Evolutionary conservation across 2,329 filamentous ascomycete species (phyloP).

Genomic region (Stagonosporopsis chrysanthemi): DNA sequence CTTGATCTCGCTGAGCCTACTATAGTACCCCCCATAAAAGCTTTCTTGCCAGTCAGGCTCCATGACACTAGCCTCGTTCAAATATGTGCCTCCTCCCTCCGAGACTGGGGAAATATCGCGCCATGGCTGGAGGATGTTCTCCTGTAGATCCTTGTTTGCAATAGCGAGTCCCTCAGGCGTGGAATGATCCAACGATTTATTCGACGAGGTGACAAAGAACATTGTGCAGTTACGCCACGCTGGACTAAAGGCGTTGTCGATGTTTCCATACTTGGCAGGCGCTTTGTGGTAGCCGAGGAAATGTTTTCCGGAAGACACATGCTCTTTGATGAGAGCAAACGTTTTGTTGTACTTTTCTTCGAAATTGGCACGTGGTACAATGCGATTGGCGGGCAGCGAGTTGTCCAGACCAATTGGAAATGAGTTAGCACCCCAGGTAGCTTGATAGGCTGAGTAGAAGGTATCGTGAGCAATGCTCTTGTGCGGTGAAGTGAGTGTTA

Average conservation of each 20-base stretch:
- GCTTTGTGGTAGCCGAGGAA: slow-evolving; percentile 30
- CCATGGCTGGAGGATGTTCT: slow-evolving; percentile 5
- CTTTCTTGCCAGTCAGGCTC: slow-evolving; percentile 34
- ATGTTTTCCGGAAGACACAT: slow-evolving; percentile 21
- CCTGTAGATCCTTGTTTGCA: slow-evolving; percentile 1
- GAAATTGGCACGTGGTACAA: slow-evolving; percentile 38
- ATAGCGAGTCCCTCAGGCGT: neutral
- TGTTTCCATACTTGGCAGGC: slow-evolving; percentile 23
- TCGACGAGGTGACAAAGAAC: slow-evolving; percentile 27
- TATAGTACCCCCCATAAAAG: slow-evolving; percentile 37
- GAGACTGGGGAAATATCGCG: neutral
- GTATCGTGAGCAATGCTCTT: slow-evolving; percentile 26
- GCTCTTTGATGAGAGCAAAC: slow-evolving; percentile 52
- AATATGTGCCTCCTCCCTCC: slow-evolving; percentile 16
- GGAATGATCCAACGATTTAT: neutral
- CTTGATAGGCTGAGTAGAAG: slow-evolving; percentile 33
- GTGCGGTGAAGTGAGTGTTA: slow-evolving; percentile 31
- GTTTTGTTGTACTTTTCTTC: slow-evolving; percentile 33
- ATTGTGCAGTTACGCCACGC: slow-evolving; percentile 28
- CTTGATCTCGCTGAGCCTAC: slow-evolving; percentile 27
- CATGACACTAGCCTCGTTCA: slow-evolving; percentile 32
- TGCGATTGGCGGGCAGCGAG: neutral
- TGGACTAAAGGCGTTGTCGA: slow-evolving; percentile 28
- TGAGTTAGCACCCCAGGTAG: slow-evolving; percentile 25
- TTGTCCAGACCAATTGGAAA: slow-evolving; percentile 12